Evolutionary conservation across 306 rosid genomes (phyloP), one percentile per base, ranked within the genome.

Genomic region (Quillaja saponaria): DNA sequence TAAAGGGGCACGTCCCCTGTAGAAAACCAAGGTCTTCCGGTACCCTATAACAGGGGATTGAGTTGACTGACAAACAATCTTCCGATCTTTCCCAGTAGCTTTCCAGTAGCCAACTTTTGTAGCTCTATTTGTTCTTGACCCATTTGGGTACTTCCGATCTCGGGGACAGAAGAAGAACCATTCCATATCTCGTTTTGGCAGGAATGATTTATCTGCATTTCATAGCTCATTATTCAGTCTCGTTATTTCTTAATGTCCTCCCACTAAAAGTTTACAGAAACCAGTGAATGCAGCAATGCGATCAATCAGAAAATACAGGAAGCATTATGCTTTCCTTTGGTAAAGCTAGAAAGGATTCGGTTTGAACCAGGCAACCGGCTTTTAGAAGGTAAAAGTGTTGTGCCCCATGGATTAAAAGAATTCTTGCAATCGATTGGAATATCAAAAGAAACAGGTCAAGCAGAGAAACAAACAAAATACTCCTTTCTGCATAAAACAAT

Each of bases 121-220:
- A 17, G 97, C 97, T 81, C 97, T 74, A 63, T 90, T 90, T 16
- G 97, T 90, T 72, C 97, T 55, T 6, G 96, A 90, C 49, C 96
- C 97, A 72, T 90, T 90, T 16, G 95, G 95, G 50, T 87, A 90
- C 81, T 90, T 90, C 34, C 83, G 71, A 76, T 90, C 96, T 8
- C 97, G 62, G 8, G 97, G 96, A 70, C 97, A 83, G 81, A 87
- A 90, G 89, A 90, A 90, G 59, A 87, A 90, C 97, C 97, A 90
- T 50, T 90, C 97, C 97, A 90, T 79, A 45, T 90, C 96, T 73
- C 86, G 64, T 45, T 66, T 78, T 0, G 96, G 97, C 33, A 90
- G 87, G 77, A 90, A 90, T 5, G 95, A 90, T 74, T 90, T 87
- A 62, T 87, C 97, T 90, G 82, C 84, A 65, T 41, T 50, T 19